Evolutionary conservation across 768 basidiomycete species (phyloP), one percentile per base, ranked within the genome.

Genomic region (Lyophyllum atratum): DNA sequence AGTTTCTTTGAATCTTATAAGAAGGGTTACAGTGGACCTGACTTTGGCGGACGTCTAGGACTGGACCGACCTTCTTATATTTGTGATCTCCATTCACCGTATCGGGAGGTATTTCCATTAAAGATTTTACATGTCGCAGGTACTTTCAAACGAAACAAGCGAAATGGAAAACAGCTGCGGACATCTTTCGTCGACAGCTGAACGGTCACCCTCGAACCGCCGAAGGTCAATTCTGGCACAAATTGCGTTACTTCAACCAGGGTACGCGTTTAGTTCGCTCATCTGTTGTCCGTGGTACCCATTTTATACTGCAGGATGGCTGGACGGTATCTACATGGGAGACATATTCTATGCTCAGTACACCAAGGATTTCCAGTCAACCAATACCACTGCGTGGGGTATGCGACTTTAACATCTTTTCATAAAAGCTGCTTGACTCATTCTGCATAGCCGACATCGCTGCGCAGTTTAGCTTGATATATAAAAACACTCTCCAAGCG

Each of bases 221-320:
- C 0, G 67, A 79, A 63, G 78, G 79, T 7, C 76, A 77, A 56
- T 79, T 79, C 58, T 79, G 79, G 78, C 78, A 80, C 66, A 78
- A 78, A 53, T 62, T 72, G 3, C 70, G 52, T 26, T 78, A 78
- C 59, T 68, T 70, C 15, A 76, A 80, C 58, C 74, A 80, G 73
- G 78, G 78, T 75, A 31, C 7, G 61, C 14, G 2, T 31, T 34
- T 1, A 12, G 15, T 17, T 17, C 26, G 14, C 11, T 39, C 26
- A 24, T 11, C 6, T 14, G 17, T 15, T 14, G 15, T 15, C n/a
- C 19, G 49, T 55, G 22, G 40, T 22, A 9, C 29, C 5, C 5
- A 40, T 19, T 25, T n/a, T 17, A 5, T 12, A 19, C 8, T 43
- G 1, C 46, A 79, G 77, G 76, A 1, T 80, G 76, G 76, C 68